Base-by-base conservation (phyloP, 352 stramenopile genomes). In the Pythium periplocum region DNA sequence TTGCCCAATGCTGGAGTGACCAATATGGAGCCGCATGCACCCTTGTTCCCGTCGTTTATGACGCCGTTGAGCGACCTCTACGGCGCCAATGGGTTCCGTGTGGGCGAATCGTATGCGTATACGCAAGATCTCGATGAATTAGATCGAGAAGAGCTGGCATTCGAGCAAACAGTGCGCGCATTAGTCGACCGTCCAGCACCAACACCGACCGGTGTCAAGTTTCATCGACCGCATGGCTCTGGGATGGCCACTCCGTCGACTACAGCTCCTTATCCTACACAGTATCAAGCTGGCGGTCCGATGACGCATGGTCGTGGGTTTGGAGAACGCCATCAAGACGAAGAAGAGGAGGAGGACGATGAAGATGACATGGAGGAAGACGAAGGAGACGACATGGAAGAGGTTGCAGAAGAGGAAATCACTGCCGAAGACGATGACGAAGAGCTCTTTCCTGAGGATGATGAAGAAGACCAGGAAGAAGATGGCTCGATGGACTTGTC, bases 11-110 rank as follows among this genome's bases (percentile, higher is more conserved):
- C 17, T 26, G 17, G 17, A 26, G 17, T 26, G 17, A n/a, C 6
- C 26, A 54, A 48, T 4, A 66, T 66, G 59, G 59, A 66, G 53
- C 52, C 59, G 6, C 48, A 54, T 45, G 60, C 56, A 43, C 41
- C 52, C 48, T 34, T 56, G 37, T 71, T 72, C 51, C 71, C 75
- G 39, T 64, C 73, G 53, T 63, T 82, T 41, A 64, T 58, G 43
- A 62, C 70, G 33, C 61, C 62, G n/a, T 62, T 83, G 40, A 65
- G 62, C 54, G 75, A 89, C 46, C 57, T 89, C n/a, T 87, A 86
- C 26, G 78, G 75, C 30, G 75, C 67, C 48, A 78, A 61, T 53
- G 66, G 70, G 30, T 68, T 60, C 45, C 78, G 75, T 32, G 67
- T 78, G 34, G 71, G 69, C 11, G 75, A 85, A 48, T 52, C 68